Percentiles rank a stretch among this genome's conserved stretches.
Evolutionary conservation across 495 filamentous ascomycete genomes (phyloP).

Genomic region (Podospora conica): DNA sequence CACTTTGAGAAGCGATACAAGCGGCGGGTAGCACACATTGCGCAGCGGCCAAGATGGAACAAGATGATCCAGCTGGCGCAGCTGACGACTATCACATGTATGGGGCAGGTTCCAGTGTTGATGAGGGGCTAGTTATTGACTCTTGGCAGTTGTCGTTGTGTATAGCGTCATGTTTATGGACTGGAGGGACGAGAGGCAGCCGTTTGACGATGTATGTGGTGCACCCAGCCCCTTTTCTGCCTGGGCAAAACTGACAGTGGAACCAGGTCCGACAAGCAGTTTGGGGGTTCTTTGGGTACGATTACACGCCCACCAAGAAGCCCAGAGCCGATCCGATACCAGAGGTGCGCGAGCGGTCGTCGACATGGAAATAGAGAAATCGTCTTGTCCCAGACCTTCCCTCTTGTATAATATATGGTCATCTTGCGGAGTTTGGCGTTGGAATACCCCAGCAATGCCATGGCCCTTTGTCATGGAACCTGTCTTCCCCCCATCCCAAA

Average conservation of each 20-base stretch:
- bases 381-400: not conserved
- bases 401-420: conserved; percentile 18
- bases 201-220: conserved; percentile 53
- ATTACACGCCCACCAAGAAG: conserved; percentile 17
- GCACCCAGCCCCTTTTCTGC: not conserved
- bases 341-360: not conserved
- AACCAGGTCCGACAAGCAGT: conserved; percentile 23
- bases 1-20: conserved; percentile 72
- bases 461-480: conserved; percentile 6
- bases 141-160: conserved; percentile 52
- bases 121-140: conserved; percentile 7
- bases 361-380: conserved; percentile 1
- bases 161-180: conserved; percentile 77
- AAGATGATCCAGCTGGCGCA: conserved; percentile 67
- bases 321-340: not conserved
- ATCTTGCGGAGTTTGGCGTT: conserved; percentile 27
- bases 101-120: conserved; percentile 43
- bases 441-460: conserved; percentile 22
- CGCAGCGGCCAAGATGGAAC: conserved; percentile 64
- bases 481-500: not conserved
- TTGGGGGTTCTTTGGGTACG: conserved; percentile 21
- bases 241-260: not conserved
- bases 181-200: conserved; percentile 55
- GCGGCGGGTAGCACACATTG: conserved; percentile 63
- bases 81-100: conserved; percentile 59